Conservation (phyloP, 768 basidiomycete genomes). For the Crepidotus variabilis region DNA sequence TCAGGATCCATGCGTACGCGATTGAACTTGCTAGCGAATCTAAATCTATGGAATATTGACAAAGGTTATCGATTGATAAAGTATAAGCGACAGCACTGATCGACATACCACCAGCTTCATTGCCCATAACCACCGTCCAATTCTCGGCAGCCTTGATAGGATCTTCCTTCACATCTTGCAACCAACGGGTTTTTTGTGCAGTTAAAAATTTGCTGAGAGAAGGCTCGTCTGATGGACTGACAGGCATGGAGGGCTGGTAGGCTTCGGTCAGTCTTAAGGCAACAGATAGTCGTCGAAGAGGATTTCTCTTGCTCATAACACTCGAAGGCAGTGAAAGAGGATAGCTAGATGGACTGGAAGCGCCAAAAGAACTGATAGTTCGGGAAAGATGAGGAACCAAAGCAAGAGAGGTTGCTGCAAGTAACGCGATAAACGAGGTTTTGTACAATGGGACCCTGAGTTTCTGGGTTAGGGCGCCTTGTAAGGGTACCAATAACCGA, state of each 20-base stretch:
- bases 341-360: background rate
- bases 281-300: conserved; percentile 35
- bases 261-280: conserved; percentile 27
- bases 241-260: conserved; percentile 17
- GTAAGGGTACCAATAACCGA: background rate
- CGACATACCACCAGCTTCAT: conserved; percentile 86
- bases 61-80: background rate
- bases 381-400: background rate
- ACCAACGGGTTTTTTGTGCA: conserved; percentile 53
- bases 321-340: background rate
- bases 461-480: background rate
- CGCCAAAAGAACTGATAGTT: background rate
- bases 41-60: conserved; percentile 56
- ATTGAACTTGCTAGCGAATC: conserved; percentile 87
- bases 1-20: conserved; percentile 75
- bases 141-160: conserved; percentile 39
- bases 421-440: background rate
- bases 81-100: background rate
- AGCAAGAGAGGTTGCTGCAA: background rate
- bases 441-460: background rate
- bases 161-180: conserved; percentile 45
- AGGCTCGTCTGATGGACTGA: conserved; percentile 12
- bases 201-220: conserved; percentile 28
- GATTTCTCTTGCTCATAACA: conserved; percentile 13
- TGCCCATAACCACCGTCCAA: conserved; percentile 92